These are phyloP conservation scores for Trichoderma simmonsii DNA, from an alignment of 2,329 filamentous ascomycete species.

Conservation along the genomic window DNA sequence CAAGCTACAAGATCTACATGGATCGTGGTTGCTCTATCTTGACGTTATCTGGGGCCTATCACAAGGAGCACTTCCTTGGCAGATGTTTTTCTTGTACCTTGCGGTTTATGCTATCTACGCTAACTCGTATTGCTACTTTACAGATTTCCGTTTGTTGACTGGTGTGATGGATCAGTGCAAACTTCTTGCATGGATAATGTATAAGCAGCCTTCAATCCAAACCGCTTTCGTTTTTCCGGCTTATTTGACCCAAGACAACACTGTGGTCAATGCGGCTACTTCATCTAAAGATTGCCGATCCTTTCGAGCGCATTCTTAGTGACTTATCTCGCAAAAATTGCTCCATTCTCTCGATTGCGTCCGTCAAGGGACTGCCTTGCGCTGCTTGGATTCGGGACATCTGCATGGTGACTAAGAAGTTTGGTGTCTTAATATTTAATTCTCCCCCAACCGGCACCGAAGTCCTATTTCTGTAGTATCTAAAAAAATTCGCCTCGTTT, in stretches of 20 bases:
- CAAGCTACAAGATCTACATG: not conserved
- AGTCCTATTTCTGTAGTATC: not conserved
- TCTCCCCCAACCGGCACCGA: not conserved
- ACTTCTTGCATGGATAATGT: not conserved
- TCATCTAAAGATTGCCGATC: not conserved
- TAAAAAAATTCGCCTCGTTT: not conserved
- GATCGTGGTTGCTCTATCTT: not conserved
- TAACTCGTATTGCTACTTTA: not conserved
- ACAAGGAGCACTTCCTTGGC: not conserved
- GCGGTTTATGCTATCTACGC: not conserved
- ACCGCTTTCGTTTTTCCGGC: not conserved
- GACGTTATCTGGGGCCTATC: not conserved
- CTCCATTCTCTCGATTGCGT: not conserved
- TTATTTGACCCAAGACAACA: not conserved
- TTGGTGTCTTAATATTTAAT: not conserved
- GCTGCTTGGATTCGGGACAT: not conserved
- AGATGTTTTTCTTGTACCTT: not conserved
- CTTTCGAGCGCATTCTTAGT: not conserved
- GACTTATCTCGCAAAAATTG: not conserved
- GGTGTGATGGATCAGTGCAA: not conserved
- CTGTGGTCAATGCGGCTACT: not conserved
- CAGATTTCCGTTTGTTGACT: not conserved
- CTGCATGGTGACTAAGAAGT: not conserved
- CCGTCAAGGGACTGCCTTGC: not conserved
- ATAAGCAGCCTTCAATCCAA: not conserved